A percentile compares a stretch with the other conserved stretches of the same genome.
Conservation (phyloP, 2,329 filamentous ascomycete genomes). For the Curvularia sp. region DNA sequence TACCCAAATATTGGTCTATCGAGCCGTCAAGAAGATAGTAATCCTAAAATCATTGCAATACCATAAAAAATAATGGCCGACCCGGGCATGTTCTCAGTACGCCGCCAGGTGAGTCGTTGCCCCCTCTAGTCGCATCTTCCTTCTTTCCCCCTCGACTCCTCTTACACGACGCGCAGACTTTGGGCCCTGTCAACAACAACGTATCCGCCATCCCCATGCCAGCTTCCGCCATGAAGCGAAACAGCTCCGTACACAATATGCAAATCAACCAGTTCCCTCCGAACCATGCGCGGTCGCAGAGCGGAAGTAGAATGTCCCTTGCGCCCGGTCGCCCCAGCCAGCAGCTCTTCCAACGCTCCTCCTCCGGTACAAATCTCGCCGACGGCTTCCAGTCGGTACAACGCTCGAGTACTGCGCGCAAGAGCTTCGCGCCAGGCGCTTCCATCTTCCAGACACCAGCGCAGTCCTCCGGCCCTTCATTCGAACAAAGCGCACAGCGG, state of each 20-base stretch:
- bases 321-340: constrained; percentile 81
- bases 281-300: constrained; percentile 76
- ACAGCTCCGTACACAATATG: constrained; percentile 75
- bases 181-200: constrained; percentile 81
- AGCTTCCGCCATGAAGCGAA: constrained; percentile 91
- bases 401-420: constrained; percentile 69
- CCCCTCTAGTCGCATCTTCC: constrained; percentile 21
- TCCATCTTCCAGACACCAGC: constrained; percentile 56
- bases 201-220: constrained; percentile 85
- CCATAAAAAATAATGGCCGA: constrained; percentile 41
- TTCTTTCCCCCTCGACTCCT: constrained; percentile 16
- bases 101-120: constrained; percentile 74
- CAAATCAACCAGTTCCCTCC: constrained; percentile 63
- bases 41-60: constrained; percentile 15
- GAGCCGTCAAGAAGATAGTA: constrained; percentile 3
- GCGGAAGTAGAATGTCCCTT: constrained; percentile 83
- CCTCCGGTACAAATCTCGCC: constrained; percentile 79
- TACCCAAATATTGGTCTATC: background rate
- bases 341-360: constrained; percentile 83
- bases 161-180: constrained; percentile 66
- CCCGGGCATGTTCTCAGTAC: constrained; percentile 83
- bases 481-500: constrained; percentile 65
- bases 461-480: constrained; percentile 52
- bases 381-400: constrained; percentile 86
- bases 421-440: constrained; percentile 71